These are phyloP conservation scores for Guillardia theta DNA, from an alignment of 78 protist species.

Conservation along the genomic window DNA sequence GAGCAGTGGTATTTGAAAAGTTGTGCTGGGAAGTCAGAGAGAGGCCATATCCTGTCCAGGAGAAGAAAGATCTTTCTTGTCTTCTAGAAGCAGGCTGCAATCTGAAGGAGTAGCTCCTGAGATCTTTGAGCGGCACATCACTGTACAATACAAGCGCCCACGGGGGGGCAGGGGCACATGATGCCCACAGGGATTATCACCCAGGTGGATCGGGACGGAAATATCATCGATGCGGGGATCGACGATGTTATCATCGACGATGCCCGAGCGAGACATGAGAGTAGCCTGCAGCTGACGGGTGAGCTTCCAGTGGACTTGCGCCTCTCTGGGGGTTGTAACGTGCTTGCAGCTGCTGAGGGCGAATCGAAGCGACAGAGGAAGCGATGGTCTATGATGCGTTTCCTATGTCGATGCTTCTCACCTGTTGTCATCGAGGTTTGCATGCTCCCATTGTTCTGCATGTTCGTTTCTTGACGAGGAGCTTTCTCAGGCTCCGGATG, in stretches of 20 bases:
- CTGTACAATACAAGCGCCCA: no score
- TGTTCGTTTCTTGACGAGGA: not conserved
- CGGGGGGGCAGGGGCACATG: no score
- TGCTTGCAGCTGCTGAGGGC: not conserved
- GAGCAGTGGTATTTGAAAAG: no score
- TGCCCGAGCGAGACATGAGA: no score
- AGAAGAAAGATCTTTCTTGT: no score
- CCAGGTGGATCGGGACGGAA: not conserved
- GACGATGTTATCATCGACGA: no score
- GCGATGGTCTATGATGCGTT: not conserved
- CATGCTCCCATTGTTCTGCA: not conserved
- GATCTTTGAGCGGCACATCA: no score
- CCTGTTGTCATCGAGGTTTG: not conserved
- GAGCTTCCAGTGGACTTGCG: not conserved
- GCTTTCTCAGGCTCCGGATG: not conserved
- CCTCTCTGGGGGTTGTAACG: not conserved
- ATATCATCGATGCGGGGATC: not conserved
- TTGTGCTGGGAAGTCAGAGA: no score
- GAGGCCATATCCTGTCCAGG: no score
- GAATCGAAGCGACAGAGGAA: not conserved
- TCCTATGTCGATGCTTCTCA: not conserved
- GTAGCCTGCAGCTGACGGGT: not conserved
- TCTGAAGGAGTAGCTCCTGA: no score
- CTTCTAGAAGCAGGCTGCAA: no score
- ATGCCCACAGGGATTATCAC: no score